phyloP scores from a whole-genome alignment of 1,284 basidiomycete genomes.

The Cutaneotrichosporon sp. region DNA sequence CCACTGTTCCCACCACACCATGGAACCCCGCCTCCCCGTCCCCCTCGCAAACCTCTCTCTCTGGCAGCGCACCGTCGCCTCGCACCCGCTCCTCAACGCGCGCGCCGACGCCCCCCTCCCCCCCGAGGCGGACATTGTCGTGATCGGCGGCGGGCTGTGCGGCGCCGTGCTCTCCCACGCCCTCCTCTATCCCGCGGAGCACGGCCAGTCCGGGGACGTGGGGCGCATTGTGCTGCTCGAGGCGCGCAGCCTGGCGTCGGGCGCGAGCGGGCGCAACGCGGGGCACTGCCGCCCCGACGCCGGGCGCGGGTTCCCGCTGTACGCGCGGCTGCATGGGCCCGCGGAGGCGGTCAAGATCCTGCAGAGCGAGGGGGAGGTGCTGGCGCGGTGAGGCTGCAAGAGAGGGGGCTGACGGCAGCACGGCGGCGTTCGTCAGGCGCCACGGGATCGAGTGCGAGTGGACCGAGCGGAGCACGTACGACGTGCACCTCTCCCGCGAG shows the following conservation, averaged over 20 bases:
- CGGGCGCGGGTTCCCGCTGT: slow-evolving; percentile 40
- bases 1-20: neutral
- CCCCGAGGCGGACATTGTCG: slow-evolving; percentile 33
- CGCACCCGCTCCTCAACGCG: slow-evolving; percentile 35
- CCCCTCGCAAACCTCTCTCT: slow-evolving; percentile 35
- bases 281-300: slow-evolving; percentile 49
- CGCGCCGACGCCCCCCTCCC: slow-evolving; percentile 29
- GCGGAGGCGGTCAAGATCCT: slow-evolving; percentile 27
- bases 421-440: slow-evolving; percentile 32
- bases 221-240: slow-evolving; percentile 42
- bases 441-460: slow-evolving; percentile 43
- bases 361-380: slow-evolving; percentile 12
- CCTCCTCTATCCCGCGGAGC: slow-evolving; percentile 20
- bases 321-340: slow-evolving; percentile 35
- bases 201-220: neutral
- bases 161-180: slow-evolving; percentile 39
- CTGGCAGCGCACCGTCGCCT: slow-evolving; percentile 41
- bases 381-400: slow-evolving; percentile 15
- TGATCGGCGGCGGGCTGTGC: slow-evolving; percentile 43
- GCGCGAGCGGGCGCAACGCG: slow-evolving; percentile 50
- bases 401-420: too few species aligned
- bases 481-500: slow-evolving; percentile 37
- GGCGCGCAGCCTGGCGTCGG: slow-evolving; percentile 47
- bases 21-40: slow-evolving; percentile 20
- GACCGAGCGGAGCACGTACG: slow-evolving; percentile 37